A percentile compares a stretch with the other conserved stretches of the same genome.
Evolutionary conservation across 495 filamentous ascomycete species (phyloP).

Genomic region (Neurospora tetrasperma): DNA sequence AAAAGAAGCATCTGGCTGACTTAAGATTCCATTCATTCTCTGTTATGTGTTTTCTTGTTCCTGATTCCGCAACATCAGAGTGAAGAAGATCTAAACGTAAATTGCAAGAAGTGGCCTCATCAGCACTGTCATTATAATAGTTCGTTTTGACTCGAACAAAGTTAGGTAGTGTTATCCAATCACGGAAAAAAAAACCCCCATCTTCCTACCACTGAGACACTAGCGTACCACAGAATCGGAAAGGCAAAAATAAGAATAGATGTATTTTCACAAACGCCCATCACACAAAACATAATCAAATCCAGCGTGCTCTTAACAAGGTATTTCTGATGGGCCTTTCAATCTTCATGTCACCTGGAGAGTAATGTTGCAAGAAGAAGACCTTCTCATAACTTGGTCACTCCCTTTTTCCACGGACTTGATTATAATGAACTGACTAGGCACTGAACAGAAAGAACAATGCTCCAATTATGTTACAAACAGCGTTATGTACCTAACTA

Average conservation of each 20-base stretch:
- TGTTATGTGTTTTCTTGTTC: neutral
- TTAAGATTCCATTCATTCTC: neutral
- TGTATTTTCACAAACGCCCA: neutral
- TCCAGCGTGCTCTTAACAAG: neutral
- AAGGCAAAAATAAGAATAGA: neutral
- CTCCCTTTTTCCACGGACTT: neutral
- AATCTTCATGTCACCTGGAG: neutral
- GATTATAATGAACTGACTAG: neutral
- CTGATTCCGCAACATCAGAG: neutral
- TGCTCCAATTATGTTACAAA: neutral
- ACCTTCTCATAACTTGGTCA: neutral
- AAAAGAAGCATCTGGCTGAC: neutral
- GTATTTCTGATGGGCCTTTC: neutral
- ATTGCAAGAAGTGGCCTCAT: too few species aligned
- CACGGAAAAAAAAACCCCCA: neutral
- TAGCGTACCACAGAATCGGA: neutral
- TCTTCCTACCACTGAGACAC: neutral
- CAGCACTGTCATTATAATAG: too few species aligned
- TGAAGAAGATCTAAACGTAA: neutral
- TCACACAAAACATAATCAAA: neutral
- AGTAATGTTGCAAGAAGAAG: neutral
- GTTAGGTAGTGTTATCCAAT: too few species aligned
- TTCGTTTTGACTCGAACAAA: too few species aligned
- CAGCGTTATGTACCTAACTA: neutral
- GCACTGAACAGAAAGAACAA: neutral